These are phyloP conservation scores for Bipolaris oryzae DNA, from an alignment of 2,329 filamentous ascomycete species.

Conservation along the genomic window DNA sequence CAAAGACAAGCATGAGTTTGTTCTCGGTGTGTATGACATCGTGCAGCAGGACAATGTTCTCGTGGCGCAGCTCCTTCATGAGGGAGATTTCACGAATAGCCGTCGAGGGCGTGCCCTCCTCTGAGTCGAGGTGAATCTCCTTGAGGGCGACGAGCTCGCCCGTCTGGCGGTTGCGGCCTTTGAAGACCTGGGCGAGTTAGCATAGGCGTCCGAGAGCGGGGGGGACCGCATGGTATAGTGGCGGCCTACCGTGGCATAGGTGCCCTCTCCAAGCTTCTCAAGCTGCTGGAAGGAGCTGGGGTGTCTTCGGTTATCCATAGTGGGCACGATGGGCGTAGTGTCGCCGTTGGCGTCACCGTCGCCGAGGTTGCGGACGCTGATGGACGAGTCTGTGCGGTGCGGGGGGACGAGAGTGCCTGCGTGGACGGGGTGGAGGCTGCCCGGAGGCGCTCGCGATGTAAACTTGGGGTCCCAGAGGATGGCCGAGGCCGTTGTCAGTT, in stretches of 20 bases:
- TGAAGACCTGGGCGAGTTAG: slow-evolving; percentile 78
- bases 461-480: slow-evolving; percentile 58
- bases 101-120: slow-evolving; percentile 96
- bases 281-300: slow-evolving; percentile 99
- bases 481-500: slow-evolving; percentile 56
- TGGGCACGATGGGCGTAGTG: slow-evolving; percentile 35
- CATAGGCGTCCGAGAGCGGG: background rate
- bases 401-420: slow-evolving; percentile 55
- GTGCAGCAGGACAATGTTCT: slow-evolving; percentile 96
- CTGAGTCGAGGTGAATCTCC: slow-evolving; percentile 97
- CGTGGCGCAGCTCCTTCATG: slow-evolving; percentile 99
- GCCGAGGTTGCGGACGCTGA: slow-evolving; percentile 56
- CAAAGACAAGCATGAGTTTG: slow-evolving; percentile 99
- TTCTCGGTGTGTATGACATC: slow-evolving; percentile 99
- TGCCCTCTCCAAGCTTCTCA: slow-evolving; percentile 96
- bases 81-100: slow-evolving; percentile 98
- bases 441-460: slow-evolving; percentile 54
- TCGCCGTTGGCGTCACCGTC: slow-evolving; percentile 53
- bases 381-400: slow-evolving; percentile 58
- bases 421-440: slow-evolving; percentile 55
- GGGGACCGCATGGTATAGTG: too few species aligned
- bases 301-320: slow-evolving; percentile 90
- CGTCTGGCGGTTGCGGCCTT: slow-evolving; percentile 95
- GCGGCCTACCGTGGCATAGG: slow-evolving; percentile 85
- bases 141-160: slow-evolving; percentile 96